phyloP scores from a whole-genome alignment of 2,329 filamentous ascomycete species.

The Lasiodiplodia sp. region DNA sequence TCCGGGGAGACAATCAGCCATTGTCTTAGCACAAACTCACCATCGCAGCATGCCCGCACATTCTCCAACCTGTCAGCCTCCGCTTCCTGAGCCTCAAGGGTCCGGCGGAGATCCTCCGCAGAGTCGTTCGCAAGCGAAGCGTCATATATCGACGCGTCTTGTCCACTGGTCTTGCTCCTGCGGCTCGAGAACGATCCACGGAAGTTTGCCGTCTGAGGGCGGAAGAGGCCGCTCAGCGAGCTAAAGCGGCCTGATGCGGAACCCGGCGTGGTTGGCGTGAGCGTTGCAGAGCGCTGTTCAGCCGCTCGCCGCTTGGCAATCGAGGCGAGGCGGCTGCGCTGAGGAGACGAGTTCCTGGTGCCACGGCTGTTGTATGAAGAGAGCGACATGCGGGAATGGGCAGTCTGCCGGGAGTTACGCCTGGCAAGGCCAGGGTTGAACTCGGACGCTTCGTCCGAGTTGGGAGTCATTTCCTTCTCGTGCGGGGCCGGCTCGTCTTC shows the following conservation, averaged over 20 bases:
- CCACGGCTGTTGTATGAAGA: conserved; percentile 78
- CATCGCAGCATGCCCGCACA: conserved; percentile 96
- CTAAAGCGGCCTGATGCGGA: conserved; percentile 56
- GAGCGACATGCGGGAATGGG: conserved; percentile 66
- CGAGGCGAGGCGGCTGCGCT: conserved; percentile 50
- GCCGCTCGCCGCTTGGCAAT: conserved; percentile 27
- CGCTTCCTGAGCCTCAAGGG: conserved; percentile 78
- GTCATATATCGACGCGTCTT: conserved; percentile 52
- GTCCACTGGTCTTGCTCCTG: conserved; percentile 50
- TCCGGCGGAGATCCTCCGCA: conserved; percentile 80
- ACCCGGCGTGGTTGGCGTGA: conserved; percentile 42
- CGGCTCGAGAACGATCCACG: conserved; percentile 60
- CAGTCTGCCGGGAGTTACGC: conserved; percentile 61
- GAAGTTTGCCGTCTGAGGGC: conserved; percentile 48
- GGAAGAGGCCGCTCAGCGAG: conserved; percentile 55
- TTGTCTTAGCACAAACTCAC: conserved; percentile 60
- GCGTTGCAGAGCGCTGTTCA: conserved; percentile 18
- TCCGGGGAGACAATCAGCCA: conserved; percentile 33
- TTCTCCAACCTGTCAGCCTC: conserved; percentile 88
- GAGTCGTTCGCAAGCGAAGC: conserved; percentile 70
- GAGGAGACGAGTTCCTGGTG: conserved; percentile 44
- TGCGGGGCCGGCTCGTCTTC: conserved; percentile 64
- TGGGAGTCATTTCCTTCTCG: conserved; percentile 58
- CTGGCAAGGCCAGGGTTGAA: conserved; percentile 74
- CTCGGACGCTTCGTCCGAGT: conserved; percentile 68